Evolutionary conservation across 2,329 filamentous ascomycete genomes (phyloP).

Genomic region (Venturia nashicola): DNA sequence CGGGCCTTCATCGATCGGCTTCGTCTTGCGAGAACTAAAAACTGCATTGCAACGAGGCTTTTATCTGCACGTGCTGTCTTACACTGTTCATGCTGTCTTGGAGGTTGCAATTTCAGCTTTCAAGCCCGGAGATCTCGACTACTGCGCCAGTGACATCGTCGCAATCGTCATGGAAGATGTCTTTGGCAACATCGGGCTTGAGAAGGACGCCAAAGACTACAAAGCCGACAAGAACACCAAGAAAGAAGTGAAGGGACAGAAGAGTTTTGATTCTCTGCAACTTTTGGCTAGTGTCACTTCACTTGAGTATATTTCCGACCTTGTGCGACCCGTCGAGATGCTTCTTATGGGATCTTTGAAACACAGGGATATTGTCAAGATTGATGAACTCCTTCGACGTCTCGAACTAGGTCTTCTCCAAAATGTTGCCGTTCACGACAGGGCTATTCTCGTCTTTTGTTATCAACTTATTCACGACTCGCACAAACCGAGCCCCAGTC

Average conservation of each 20-base stretch:
- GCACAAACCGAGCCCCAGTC: conserved; percentile 43
- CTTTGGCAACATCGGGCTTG: conserved; percentile 81
- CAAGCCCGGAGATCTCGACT: conserved; percentile 73
- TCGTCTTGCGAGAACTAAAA: conserved; percentile 83
- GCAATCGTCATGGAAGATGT: conserved; percentile 93
- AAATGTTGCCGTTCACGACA: conserved; percentile 66
- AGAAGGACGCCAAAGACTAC: conserved; percentile 96
- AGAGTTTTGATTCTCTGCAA: conserved; percentile 97
- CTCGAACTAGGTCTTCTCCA: conserved; percentile 73
- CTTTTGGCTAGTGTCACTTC: conserved; percentile 75
- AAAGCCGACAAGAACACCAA: conserved; percentile 57
- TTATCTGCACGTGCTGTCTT: conserved; percentile 89
- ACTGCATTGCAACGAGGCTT: conserved; percentile 75
- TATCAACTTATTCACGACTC: conserved; percentile 87
- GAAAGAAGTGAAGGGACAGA: conserved; percentile 96
- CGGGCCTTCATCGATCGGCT: conserved; percentile 73
- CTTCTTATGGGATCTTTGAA: conserved; percentile 77
- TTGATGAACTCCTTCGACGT: conserved; percentile 75
- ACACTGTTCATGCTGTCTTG: conserved; percentile 84
- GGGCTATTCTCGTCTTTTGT: conserved; percentile 83
- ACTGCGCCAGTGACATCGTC: conserved; percentile 68
- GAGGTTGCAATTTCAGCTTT: conserved; percentile 52
- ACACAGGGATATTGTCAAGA: conserved; percentile 71
- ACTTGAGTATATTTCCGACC: conserved; percentile 56
- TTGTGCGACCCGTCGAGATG: conserved; percentile 66